A percentile compares a stretch with the other conserved stretches of the same genome.
Conservation (phyloP, 257 asterid species). For the Leptodermis oblonga region DNA sequence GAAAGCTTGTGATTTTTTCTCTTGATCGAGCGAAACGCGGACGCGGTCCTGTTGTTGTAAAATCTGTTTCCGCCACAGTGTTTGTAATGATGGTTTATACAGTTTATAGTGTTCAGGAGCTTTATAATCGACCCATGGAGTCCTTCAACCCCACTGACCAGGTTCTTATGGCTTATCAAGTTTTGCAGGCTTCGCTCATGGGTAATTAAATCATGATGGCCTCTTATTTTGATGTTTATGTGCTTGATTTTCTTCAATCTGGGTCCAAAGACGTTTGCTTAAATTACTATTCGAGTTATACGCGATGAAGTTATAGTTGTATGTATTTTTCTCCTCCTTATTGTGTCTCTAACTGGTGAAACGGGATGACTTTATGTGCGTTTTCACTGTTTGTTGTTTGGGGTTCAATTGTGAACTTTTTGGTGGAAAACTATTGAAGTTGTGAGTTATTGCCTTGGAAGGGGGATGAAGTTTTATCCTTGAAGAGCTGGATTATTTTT, state of each 20-base stretch:
- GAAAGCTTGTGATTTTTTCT: slow-evolving; percentile 33
- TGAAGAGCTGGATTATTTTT: neutral
- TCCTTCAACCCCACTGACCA: slow-evolving; percentile 24
- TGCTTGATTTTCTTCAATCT: neutral
- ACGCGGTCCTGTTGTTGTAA: slow-evolving; percentile 34
- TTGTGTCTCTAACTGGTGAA: neutral
- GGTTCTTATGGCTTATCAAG: slow-evolving; percentile 19
- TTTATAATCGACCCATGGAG: slow-evolving; percentile 27
- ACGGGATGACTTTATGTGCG: neutral
- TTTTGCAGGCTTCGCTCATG: slow-evolving; percentile 33
- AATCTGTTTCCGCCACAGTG: slow-evolving; percentile 31
- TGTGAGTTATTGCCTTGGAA: neutral
- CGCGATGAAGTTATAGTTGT: neutral
- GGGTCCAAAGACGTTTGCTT: too few species aligned
- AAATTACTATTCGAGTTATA: neutral
- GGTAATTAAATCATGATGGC: slow-evolving; percentile 21
- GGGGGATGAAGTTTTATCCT: neutral
- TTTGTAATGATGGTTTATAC: slow-evolving; percentile 32
- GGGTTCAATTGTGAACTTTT: neutral
- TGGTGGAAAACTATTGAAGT: neutral
- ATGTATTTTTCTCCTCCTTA: neutral
- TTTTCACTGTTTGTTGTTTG: neutral
- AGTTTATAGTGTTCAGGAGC: slow-evolving; percentile 23
- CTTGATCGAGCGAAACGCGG: slow-evolving; percentile 42
- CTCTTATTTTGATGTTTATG: neutral